Evolutionary conservation across 1,139 yeast genomes (phyloP).

Genomic region (Blastobotrys proliferans): DNA sequence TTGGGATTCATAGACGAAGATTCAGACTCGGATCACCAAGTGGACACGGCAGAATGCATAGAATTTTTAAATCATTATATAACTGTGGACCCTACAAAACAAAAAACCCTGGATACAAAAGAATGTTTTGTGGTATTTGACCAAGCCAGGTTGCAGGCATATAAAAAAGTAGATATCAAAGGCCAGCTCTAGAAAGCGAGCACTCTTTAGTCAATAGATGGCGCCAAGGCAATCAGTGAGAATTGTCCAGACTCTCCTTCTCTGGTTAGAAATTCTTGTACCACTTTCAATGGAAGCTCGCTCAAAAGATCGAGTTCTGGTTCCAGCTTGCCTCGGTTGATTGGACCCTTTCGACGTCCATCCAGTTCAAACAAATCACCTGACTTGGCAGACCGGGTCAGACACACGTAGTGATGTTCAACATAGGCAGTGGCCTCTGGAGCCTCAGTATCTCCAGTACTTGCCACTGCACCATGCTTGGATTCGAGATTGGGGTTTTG

Average conservation of each 20-base stretch:
- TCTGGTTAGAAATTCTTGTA: conserved; percentile 59
- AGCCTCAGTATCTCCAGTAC: conserved; percentile 73
- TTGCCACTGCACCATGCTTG: conserved; percentile 57
- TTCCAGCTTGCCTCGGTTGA: conserved; percentile 50
- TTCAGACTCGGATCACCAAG: conserved; percentile 18
- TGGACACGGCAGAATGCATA: conserved; percentile 6
- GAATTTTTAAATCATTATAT: conserved; percentile 12
- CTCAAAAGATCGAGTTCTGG: conserved; percentile 52
- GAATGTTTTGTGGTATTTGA: conserved; percentile 47
- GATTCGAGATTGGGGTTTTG: conserved; percentile 43
- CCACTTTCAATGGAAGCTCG: conserved; percentile 47
- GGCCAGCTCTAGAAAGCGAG: conserved; percentile 51
- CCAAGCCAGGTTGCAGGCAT: conserved; percentile 43
- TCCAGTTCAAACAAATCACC: conserved; percentile 72
- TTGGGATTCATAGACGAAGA: conserved; percentile 44
- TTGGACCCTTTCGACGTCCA: conserved; percentile 80
- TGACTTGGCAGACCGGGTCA: conserved; percentile 47
- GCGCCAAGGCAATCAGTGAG: conserved; percentile 37
- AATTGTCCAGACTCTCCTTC: conserved; percentile 32
- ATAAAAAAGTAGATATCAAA: conserved; percentile 78
- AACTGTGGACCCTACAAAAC: conserved; percentile 8
- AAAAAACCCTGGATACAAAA: conserved; percentile 30
- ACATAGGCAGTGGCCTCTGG: conserved; percentile 65
- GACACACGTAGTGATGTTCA: conserved; percentile 75
- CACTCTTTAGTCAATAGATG: conserved; percentile 12